Evolutionary conservation across 768 basidiomycete species (phyloP).

Genomic region (Phaffia tasmanica): DNA sequence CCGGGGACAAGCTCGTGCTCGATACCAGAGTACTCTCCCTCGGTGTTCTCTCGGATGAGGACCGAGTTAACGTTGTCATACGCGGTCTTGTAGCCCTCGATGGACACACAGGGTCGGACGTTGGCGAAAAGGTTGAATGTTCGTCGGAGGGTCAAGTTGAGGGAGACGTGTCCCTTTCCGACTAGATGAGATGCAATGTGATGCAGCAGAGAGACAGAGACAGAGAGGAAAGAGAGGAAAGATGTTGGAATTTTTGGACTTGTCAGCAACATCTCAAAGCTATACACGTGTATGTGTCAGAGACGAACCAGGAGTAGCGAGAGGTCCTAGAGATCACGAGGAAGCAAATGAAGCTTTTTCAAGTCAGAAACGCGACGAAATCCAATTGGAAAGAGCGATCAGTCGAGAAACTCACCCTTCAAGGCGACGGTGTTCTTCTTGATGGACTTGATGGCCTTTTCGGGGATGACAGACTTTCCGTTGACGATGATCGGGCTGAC

Average conservation of each 20-base stretch:
- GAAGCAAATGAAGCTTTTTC: slow-evolving; percentile 4
- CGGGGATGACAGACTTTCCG: slow-evolving; percentile 95
- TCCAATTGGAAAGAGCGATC: not conserved
- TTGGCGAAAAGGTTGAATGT: slow-evolving; percentile 99
- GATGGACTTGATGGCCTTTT: slow-evolving; percentile 75
- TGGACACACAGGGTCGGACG: slow-evolving; percentile 89
- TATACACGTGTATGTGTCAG: not conserved
- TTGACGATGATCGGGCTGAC: slow-evolving; percentile 86
- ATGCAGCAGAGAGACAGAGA: not conserved
- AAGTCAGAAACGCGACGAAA: not conserved
- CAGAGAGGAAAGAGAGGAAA: not conserved
- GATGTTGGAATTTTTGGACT: not conserved
- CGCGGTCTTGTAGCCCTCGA: slow-evolving; percentile 93
- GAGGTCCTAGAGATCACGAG: slow-evolving; percentile 52
- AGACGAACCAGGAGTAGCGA: slow-evolving; percentile 87
- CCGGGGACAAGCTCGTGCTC: slow-evolving; percentile 99
- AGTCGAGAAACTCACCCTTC: slow-evolving; percentile 52
- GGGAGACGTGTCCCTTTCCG: slow-evolving; percentile 95
- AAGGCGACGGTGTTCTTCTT: slow-evolving; percentile 95
- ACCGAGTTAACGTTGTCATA: slow-evolving; percentile 98
- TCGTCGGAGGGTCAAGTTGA: slow-evolving; percentile 90
- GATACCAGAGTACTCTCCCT: slow-evolving; percentile 99
- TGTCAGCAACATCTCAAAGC: not conserved
- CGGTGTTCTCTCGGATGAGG: slow-evolving; percentile 97
- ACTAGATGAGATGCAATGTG: slow-evolving; percentile 44